These are phyloP conservation scores for Cyanophora paradoxa DNA, from an alignment of 78 protist genomes.

Conservation along the genomic window DNA sequence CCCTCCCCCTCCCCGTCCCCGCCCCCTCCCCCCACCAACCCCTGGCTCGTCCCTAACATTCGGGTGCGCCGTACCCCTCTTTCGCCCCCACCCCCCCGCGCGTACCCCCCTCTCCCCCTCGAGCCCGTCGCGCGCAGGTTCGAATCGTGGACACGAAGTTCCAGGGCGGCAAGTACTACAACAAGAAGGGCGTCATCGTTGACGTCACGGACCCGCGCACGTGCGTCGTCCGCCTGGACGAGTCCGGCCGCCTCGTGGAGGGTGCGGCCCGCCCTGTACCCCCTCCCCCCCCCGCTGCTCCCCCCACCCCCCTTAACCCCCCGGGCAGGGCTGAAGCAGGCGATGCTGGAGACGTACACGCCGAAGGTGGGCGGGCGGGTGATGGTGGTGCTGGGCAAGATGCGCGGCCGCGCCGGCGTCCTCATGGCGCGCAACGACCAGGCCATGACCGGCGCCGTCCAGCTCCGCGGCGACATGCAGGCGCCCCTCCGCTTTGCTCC, in stretches of 20 bases:
- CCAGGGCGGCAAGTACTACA: conserved; percentile 10
- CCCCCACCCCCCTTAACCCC: not conserved
- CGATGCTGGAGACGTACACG: conserved; percentile 3
- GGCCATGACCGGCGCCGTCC: not conserved
- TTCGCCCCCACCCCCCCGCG: no score
- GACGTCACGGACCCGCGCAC: not conserved
- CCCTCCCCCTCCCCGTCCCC: no score
- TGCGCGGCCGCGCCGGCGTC: not conserved
- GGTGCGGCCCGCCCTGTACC: not conserved
- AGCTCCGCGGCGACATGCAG: conserved; percentile 10
- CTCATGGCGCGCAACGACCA: not conserved
- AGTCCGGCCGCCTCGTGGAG: not conserved
- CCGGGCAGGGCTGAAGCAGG: not conserved
- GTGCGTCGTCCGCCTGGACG: not conserved
- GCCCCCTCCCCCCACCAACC: no score
- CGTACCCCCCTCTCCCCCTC: no score
- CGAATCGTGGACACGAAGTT: conserved; percentile 16
- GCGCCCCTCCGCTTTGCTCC: no score
- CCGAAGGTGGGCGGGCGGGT: conserved; percentile 14
- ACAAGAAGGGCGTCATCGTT: conserved; percentile 14
- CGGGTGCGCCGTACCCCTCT: no score
- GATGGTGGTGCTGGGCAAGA: not conserved
- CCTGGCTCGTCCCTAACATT: no score
- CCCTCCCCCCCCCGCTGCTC: not conserved
- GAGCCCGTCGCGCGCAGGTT: no score